A percentile compares a stretch with the other conserved stretches of the same genome.
Evolutionary conservation across 345 rosid species (phyloP).

Genomic region (Eucalyptus coolabah): DNA sequence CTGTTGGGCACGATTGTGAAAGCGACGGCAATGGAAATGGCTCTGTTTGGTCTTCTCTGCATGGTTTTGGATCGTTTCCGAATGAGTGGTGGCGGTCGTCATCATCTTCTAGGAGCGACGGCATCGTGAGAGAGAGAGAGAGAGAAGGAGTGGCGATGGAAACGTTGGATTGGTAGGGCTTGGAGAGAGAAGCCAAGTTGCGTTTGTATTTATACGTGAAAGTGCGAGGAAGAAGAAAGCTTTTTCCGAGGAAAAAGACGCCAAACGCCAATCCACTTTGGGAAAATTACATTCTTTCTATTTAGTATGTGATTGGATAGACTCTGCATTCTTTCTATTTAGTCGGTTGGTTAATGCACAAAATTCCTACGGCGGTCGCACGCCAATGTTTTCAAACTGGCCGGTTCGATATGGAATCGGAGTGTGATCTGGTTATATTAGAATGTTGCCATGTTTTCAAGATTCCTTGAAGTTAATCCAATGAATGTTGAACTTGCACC

Average conservation of each 20-base stretch:
- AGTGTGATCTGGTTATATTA: neutral
- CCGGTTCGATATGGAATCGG: neutral
- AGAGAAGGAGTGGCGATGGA: neutral
- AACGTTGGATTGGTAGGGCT: neutral
- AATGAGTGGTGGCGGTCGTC: neutral
- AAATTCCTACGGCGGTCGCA: neutral
- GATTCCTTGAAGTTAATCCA: neutral
- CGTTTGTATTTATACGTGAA: neutral
- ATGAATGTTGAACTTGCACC: neutral
- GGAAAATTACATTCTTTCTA: neutral
- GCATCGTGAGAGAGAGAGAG: neutral
- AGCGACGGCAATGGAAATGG: conserved; percentile 9
- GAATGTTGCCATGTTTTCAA: too few relatives aligned
- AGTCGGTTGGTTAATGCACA: neutral
- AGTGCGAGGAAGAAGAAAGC: neutral
- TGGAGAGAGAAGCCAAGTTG: neutral
- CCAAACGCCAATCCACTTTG: neutral
- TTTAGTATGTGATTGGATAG: neutral
- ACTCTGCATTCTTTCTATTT: neutral
- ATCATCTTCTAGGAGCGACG: neutral
- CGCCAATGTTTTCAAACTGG: neutral
- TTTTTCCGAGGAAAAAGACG: neutral
- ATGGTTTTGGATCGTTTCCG: neutral
- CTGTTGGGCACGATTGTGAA: neutral
- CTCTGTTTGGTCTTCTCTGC: neutral